Evolutionary conservation across 169 alveolate genomes (phyloP).

Genomic region (Plasmodium inui): DNA sequence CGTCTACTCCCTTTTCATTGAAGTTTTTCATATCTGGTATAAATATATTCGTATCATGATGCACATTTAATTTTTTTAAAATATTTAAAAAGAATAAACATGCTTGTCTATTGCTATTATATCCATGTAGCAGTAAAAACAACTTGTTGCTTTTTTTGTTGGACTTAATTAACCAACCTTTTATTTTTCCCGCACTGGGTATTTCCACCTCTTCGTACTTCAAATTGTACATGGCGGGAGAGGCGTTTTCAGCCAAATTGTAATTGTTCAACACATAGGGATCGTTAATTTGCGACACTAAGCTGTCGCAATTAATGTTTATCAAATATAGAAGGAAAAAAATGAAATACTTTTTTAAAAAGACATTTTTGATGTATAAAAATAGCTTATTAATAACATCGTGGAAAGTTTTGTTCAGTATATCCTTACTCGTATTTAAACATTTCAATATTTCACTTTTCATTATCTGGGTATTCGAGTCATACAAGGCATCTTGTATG

Average conservation of each 20-base stretch:
- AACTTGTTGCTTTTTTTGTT: constrained; percentile 55
- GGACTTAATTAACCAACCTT: constrained; percentile 65
- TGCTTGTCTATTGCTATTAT: constrained; percentile 67
- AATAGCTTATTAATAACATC: constrained; percentile 64
- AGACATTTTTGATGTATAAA: constrained; percentile 66
- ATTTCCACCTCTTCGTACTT: constrained; percentile 67
- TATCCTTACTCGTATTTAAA: constrained; percentile 40
- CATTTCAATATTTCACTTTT: constrained; percentile 54
- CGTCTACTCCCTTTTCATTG: constrained; percentile 66
- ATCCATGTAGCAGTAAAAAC: constrained; percentile 70
- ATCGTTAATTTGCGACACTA: constrained; percentile 48
- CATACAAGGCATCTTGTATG: constrained; percentile 75
- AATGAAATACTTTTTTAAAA: constrained; percentile 67
- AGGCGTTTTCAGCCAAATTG: constrained; percentile 45
- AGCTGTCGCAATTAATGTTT: constrained; percentile 56
- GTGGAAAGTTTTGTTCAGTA: constrained; percentile 55
- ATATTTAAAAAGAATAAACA: constrained; percentile 67
- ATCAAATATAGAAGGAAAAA: constrained; percentile 57
- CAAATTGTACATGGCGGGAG: constrained; percentile 45
- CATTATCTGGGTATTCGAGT: constrained; percentile 63
- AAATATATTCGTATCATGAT: constrained; percentile 66
- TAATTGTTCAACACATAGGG: constrained; percentile 68
- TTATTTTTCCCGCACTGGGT: constrained; percentile 17
- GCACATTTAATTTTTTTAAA: constrained; percentile 63
- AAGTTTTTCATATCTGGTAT: constrained; percentile 65